Percentiles rank a stretch among this genome's conserved stretches.
Evolutionary conservation across 768 basidiomycete species (phyloP).

Genomic region (Leccinum ochraceum): DNA sequence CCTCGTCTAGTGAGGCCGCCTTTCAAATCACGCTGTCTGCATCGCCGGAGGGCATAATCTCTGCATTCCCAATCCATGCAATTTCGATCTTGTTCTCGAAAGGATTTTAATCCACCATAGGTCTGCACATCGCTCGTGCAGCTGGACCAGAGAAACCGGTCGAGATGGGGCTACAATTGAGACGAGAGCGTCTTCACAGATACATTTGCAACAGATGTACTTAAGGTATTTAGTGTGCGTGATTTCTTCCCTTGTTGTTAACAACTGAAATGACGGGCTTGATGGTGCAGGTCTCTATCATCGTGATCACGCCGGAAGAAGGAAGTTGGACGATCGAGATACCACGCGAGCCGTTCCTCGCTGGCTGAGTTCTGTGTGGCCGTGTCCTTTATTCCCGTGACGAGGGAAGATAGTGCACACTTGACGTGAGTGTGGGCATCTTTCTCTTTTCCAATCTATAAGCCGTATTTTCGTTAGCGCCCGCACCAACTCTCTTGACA

Average conservation of each 20-base stretch:
- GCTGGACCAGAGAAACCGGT: conserved; percentile 5
- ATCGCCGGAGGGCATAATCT: conserved; percentile 47
- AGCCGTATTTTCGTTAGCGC: too few species aligned
- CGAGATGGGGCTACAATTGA: conserved; percentile 40
- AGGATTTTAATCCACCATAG: too few species aligned
- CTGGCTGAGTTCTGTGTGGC: too few species aligned
- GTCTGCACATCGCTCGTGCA: conserved; percentile 30
- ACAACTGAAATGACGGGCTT: conserved; percentile 3
- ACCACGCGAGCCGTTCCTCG: too few species aligned
- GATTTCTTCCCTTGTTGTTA: background rate
- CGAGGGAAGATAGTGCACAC: too few species aligned
- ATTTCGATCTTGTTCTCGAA: too few species aligned
- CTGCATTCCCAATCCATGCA: conserved; percentile 22
- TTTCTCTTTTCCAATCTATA: too few species aligned
- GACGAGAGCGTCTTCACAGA: conserved; percentile 55
- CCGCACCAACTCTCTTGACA: too few species aligned
- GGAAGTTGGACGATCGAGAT: too few species aligned
- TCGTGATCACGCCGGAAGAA: too few species aligned
- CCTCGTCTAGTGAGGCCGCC: conserved; percentile 56
- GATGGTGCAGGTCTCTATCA: background rate
- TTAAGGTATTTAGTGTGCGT: conserved; percentile 56
- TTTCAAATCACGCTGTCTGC: conserved; percentile 76
- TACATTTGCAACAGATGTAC: conserved; percentile 49
- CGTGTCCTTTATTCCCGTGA: too few species aligned
- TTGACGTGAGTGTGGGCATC: too few species aligned